Percentiles rank a stretch among this genome's conserved stretches.
These are phyloP conservation scores for Polytolypa hystricis DNA, from an alignment of 2,329 filamentous ascomycete species.

Conservation along the genomic window DNA sequence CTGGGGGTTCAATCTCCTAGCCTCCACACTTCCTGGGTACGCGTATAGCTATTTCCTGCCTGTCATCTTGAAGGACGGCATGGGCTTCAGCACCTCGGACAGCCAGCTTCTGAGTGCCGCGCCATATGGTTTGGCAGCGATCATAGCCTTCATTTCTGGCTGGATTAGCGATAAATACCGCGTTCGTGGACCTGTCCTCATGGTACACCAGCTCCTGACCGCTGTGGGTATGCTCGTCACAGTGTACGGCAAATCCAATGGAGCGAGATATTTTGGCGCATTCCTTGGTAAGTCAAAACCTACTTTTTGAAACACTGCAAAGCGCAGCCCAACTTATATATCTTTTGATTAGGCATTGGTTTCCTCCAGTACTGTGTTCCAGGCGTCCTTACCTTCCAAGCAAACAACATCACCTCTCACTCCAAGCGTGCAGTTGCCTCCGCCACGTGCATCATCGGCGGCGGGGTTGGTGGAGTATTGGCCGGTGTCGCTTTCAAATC, in stretches of 20 bases:
- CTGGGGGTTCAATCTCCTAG: slow-evolving; percentile 25
- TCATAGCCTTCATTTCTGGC: slow-evolving; percentile 20
- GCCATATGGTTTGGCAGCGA: slow-evolving; percentile 26
- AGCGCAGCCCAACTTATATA: background rate
- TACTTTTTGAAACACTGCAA: background rate
- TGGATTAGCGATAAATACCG: slow-evolving; percentile 14
- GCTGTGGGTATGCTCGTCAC: slow-evolving; percentile 12
- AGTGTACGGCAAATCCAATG: slow-evolving; percentile 8
- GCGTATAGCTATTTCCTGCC: slow-evolving; percentile 29
- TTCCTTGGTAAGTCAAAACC: slow-evolving; percentile 7
- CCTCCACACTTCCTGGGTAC: slow-evolving; percentile 22
- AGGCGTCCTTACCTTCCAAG: slow-evolving; percentile 21
- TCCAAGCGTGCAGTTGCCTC: slow-evolving; percentile 21
- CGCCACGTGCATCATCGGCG: slow-evolving; percentile 20
- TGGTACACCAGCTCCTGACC: slow-evolving; percentile 8
- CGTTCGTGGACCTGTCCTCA: slow-evolving; percentile 12
- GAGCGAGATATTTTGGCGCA: slow-evolving; percentile 10
- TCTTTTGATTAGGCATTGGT: slow-evolving; percentile 15
- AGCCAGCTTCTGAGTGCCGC: slow-evolving; percentile 24
- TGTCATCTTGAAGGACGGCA: slow-evolving; percentile 25
- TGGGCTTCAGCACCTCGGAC: slow-evolving; percentile 25
- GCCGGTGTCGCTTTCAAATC: slow-evolving; percentile 13
- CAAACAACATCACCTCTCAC: slow-evolving; percentile 22
- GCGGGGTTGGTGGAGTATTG: slow-evolving; percentile 18
- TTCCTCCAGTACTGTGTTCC: slow-evolving; percentile 20